Evolutionary conservation across 306 rosid genomes (phyloP).

Genomic region (Sphenostylis stenocarpa): DNA sequence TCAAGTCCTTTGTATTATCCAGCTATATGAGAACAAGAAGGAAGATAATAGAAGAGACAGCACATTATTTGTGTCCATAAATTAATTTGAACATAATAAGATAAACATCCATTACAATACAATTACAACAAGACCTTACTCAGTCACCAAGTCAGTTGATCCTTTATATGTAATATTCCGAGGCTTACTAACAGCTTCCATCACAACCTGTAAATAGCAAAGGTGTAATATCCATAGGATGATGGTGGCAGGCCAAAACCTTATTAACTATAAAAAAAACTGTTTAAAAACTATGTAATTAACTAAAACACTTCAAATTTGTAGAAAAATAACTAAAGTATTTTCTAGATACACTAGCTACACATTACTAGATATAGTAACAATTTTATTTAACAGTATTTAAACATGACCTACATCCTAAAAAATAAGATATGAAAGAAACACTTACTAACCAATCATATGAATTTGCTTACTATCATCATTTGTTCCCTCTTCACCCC

Average conservation of each 20-base stretch:
- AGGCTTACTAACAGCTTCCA: slow-evolving; percentile 96
- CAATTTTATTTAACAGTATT: not conserved
- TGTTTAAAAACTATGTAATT: not conserved
- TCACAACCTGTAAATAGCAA: slow-evolving; percentile 73
- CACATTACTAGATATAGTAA: not conserved
- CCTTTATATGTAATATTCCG: slow-evolving; percentile 82
- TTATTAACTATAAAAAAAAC: not conserved
- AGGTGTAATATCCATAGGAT: slow-evolving; percentile 20
- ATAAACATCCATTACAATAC: slow-evolving; percentile 12
- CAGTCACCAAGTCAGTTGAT: slow-evolving; percentile 92
- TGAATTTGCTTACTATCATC: not conserved
- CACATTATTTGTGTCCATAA: not conserved
- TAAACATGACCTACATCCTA: not conserved
- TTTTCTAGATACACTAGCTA: not conserved
- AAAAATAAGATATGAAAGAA: not conserved
- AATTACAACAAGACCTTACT: slow-evolving; percentile 65
- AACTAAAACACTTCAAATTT: not conserved
- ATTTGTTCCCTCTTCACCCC: too few species aligned
- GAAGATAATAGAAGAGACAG: not conserved
- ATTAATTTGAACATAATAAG: slow-evolving; percentile 30
- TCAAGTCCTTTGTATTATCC: not conserved
- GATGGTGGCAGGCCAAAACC: slow-evolving; percentile 25
- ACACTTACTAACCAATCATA: not conserved
- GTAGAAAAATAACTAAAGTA: not conserved
- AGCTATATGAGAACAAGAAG: slow-evolving; percentile 22